A percentile compares a stretch with the other conserved stretches of the same genome.
Conservation (phyloP, 192 early-diverging fungal species). For the Allomyces macrogynus region DNA sequence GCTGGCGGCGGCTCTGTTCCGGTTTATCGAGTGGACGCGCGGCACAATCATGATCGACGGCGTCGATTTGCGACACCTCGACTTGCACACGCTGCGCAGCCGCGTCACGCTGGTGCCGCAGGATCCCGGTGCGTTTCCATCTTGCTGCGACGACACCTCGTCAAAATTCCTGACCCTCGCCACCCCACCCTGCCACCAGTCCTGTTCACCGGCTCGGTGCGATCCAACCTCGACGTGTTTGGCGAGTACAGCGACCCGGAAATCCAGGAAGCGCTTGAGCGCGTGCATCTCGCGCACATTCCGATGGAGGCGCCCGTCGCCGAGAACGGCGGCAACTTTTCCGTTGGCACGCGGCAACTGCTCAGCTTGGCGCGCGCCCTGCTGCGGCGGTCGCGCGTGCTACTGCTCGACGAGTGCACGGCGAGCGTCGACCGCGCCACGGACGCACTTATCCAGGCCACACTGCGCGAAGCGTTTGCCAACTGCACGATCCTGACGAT, state of each 20-base stretch:
- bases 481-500: conserved; percentile 62
- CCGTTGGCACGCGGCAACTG: conserved; percentile 57
- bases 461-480: conserved; percentile 56
- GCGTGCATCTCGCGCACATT: conserved; percentile 30
- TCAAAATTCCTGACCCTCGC: too few species aligned
- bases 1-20: conserved; percentile 48
- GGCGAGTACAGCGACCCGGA: conserved; percentile 49
- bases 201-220: conserved; percentile 55
- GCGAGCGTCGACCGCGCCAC: conserved; percentile 73
- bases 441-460: conserved; percentile 63
- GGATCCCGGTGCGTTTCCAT: conserved; percentile 32
- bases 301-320: conserved; percentile 53
- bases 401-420: conserved; percentile 77
- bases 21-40: conserved; percentile 47
- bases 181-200: too few species aligned
- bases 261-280: conserved; percentile 54
- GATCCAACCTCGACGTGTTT: conserved; percentile 86
- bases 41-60: conserved; percentile 54
- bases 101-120: conserved; percentile 78
- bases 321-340: conserved; percentile 68
- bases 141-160: too few species aligned
- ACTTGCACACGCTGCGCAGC: conserved; percentile 54
- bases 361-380: conserved; percentile 61
- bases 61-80: conserved; percentile 46
- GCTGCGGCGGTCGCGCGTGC: conserved; percentile 37